Evolutionary conservation across 345 rosid genomes (phyloP).

Genomic region (Dipteronia sinensis): DNA sequence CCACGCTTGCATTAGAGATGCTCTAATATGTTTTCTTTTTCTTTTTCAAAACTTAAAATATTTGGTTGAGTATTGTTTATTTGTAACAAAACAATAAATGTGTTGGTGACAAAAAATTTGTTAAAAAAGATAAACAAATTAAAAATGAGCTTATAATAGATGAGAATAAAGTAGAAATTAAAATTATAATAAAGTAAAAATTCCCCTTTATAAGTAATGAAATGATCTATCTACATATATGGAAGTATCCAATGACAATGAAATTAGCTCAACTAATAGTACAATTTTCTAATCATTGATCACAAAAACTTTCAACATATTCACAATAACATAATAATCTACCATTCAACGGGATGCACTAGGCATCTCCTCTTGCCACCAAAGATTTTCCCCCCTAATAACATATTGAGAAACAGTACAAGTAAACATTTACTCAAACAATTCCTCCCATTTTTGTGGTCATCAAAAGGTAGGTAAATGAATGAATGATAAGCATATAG

Average conservation of each 20-base stretch:
- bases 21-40: too few relatives aligned
- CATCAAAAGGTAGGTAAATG: not conserved
- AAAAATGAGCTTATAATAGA: too few relatives aligned
- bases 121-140: too few relatives aligned
- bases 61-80: too few relatives aligned
- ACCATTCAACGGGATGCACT: not conserved
- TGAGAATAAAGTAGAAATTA: too few relatives aligned
- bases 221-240: too few relatives aligned
- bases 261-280: not conserved
- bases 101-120: too few relatives aligned
- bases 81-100: too few relatives aligned
- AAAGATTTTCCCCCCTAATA: not conserved
- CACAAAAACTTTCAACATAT: not conserved
- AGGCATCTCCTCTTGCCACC: not conserved
- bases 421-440: not conserved
- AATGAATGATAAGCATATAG: not conserved
- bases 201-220: too few relatives aligned
- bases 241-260: not conserved
- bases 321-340: not conserved
- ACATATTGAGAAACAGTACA: not conserved
- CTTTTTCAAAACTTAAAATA: too few relatives aligned
- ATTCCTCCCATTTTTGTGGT: not conserved
- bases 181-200: too few relatives aligned
- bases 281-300: not conserved
- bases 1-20: too few relatives aligned